Evolutionary conservation across 768 basidiomycete species (phyloP).

Genomic region (button mushroom (Agaricus bisporus)): DNA sequence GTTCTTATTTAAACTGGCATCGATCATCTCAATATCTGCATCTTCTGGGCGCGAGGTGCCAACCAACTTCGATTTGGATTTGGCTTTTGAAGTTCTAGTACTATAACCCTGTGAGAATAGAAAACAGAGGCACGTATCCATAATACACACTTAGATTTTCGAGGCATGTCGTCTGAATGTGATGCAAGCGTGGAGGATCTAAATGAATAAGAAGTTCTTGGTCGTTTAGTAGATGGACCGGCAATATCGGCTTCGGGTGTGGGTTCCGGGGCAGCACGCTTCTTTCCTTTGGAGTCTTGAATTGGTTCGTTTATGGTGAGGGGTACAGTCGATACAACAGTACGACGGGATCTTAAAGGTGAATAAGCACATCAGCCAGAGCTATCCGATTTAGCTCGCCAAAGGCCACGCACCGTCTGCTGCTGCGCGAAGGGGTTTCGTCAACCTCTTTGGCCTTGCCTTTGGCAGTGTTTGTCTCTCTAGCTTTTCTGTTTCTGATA

Average conservation of each 20-base stretch:
- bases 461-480: slow-evolving; percentile 46
- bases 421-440: slow-evolving; percentile 40
- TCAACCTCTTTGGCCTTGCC: slow-evolving; percentile 62
- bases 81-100: slow-evolving; percentile 55
- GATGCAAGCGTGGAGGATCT: slow-evolving; percentile 49
- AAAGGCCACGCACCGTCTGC: slow-evolving; percentile 53
- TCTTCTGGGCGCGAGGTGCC: slow-evolving; percentile 61
- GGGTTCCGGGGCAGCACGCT: slow-evolving; percentile 72
- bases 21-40: slow-evolving; percentile 75
- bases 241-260: slow-evolving; percentile 60
- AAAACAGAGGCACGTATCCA: slow-evolving; percentile 4
- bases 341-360: slow-evolving; percentile 51
- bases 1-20: slow-evolving; percentile 45
- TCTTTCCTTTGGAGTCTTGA: slow-evolving; percentile 85
- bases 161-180: slow-evolving; percentile 56
- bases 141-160: slow-evolving; percentile 57
- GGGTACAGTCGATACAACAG: slow-evolving; percentile 32
- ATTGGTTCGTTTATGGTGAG: slow-evolving; percentile 72
- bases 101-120: slow-evolving; percentile 11
- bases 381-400: slow-evolving; percentile 24
- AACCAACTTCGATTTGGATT: slow-evolving; percentile 58
- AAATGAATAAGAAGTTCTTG: slow-evolving; percentile 60
- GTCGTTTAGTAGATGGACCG: slow-evolving; percentile 56
- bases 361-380: slow-evolving; percentile 11
- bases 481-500: slow-evolving; percentile 44